These are phyloP conservation scores for Cryptomeria japonica DNA, from an alignment of 75 land plant genomes.

Conservation along the genomic window DNA sequence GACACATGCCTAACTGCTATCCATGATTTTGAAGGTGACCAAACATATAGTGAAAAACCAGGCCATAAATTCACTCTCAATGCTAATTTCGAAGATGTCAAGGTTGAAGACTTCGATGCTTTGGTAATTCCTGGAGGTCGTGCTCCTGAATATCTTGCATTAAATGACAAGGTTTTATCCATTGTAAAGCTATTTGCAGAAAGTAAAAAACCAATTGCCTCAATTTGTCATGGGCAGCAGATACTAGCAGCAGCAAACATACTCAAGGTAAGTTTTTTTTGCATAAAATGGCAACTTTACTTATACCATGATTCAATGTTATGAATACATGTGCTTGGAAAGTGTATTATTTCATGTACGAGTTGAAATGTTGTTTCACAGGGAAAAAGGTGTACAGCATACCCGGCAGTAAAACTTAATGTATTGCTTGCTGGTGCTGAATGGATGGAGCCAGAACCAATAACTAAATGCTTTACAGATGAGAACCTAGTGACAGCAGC, in stretches of 20 bases:
- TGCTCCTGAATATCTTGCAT: constrained; percentile 92
- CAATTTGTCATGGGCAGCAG: constrained; percentile 98
- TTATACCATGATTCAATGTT: not conserved
- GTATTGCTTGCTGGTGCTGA: constrained; percentile 75
- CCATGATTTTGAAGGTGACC: constrained; percentile 99
- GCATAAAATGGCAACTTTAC: not conserved
- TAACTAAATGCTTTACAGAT: constrained; percentile 82
- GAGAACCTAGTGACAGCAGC: constrained; percentile 92
- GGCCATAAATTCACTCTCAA: constrained; percentile 84
- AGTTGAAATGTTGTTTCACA: constrained; percentile 16
- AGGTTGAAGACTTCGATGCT: constrained; percentile 67
- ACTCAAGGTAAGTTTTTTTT: constrained; percentile 61
- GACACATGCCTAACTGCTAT: constrained; percentile 87
- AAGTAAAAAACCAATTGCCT: constrained; percentile 78
- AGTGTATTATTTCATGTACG: constrained; percentile 1
- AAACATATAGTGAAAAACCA: constrained; percentile 95
- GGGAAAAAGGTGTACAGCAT: constrained; percentile 97
- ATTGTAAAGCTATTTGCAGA: constrained; percentile 74
- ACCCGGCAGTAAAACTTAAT: constrained; percentile 92
- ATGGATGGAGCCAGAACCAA: constrained; percentile 94
- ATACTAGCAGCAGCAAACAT: constrained; percentile 93
- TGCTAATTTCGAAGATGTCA: constrained; percentile 58
- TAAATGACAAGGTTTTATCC: constrained; percentile 68
- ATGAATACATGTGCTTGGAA: not conserved
- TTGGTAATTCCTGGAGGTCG: constrained; percentile 96